Conservation (phyloP, 2,329 filamentous ascomycete genomes). For the Cyphellophora attinorum region DNA sequence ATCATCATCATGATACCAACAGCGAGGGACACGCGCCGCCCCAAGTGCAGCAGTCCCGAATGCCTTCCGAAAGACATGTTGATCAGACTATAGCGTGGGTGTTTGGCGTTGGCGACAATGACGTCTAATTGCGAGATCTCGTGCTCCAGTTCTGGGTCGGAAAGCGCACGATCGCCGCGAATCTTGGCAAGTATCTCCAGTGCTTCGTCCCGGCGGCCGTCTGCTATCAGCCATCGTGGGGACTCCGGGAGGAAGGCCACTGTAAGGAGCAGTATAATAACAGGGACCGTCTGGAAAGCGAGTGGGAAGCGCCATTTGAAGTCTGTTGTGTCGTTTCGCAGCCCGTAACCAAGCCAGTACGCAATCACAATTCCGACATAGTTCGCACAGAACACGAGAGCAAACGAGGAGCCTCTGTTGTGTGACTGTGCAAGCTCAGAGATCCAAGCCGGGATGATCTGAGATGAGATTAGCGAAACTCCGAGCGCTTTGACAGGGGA, state of each 20-base stretch:
- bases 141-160: slow-evolving; percentile 43
- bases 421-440: slow-evolving; percentile 38
- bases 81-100: slow-evolving; percentile 2
- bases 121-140: slow-evolving; percentile 52
- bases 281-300: slow-evolving; percentile 23
- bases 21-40: slow-evolving; percentile 3
- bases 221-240: slow-evolving; percentile 12
- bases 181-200: slow-evolving; percentile 27
- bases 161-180: slow-evolving; percentile 41
- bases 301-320: slow-evolving; percentile 26
- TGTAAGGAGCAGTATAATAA: slow-evolving; percentile 1
- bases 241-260: slow-evolving; percentile 10
- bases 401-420: slow-evolving; percentile 38
- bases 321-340: slow-evolving; percentile 25
- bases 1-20: slow-evolving; percentile 7
- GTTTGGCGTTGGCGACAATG: slow-evolving; percentile 16
- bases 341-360: slow-evolving; percentile 28
- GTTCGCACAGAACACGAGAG: slow-evolving; percentile 44
- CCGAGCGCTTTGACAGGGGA: slow-evolving; percentile 13
- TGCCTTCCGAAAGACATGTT: slow-evolving; percentile 4
- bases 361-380: slow-evolving; percentile 39
- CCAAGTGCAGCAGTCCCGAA: slow-evolving; percentile 4
- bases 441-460: slow-evolving; percentile 39
- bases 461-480: slow-evolving; percentile 28
- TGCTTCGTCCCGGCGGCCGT: slow-evolving; percentile 16